These are phyloP conservation scores for Aspergillus pseudoterreus DNA, from an alignment of 2,329 filamentous ascomycete species.

Conservation along the genomic window DNA sequence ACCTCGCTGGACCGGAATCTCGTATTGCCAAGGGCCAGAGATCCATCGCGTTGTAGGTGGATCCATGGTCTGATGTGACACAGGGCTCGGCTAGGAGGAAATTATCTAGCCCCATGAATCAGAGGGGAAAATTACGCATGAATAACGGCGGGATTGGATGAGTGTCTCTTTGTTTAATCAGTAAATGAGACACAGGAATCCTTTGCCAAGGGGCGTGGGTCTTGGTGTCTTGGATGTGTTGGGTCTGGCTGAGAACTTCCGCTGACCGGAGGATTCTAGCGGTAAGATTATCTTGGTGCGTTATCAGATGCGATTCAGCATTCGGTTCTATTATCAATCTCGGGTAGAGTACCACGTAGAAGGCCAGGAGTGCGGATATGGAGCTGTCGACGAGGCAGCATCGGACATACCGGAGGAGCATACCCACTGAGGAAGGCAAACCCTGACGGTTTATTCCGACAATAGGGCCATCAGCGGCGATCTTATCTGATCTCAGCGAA, in stretches of 20 bases:
- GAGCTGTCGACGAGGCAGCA: neutral
- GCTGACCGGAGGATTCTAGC: neutral
- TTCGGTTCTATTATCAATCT: too few relatives aligned
- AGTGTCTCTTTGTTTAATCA: too few relatives aligned
- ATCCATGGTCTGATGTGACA: neutral
- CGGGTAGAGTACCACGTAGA: too few relatives aligned
- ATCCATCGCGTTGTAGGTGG: neutral
- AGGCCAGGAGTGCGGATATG: too few relatives aligned
- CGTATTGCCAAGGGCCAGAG: neutral
- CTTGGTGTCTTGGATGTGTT: too few relatives aligned
- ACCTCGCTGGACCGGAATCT: too few relatives aligned
- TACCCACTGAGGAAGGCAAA: neutral
- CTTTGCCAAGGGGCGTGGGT: too few relatives aligned
- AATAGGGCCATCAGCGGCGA: neutral
- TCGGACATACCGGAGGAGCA: neutral
- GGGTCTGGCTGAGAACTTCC: neutral
- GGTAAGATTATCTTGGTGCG: neutral
- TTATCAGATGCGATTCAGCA: neutral
- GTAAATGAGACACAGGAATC: too few relatives aligned
- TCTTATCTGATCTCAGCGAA: neutral
- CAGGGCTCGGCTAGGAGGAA: neutral
- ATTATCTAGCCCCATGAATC: neutral
- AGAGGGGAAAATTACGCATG: too few relatives aligned
- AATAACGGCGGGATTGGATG: too few relatives aligned
- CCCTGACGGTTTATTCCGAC: neutral